Evolutionary conservation across 257 asterid genomes (phyloP), one percentile per base, ranked within the genome.

Genomic region (Capsicum pubescens): DNA sequence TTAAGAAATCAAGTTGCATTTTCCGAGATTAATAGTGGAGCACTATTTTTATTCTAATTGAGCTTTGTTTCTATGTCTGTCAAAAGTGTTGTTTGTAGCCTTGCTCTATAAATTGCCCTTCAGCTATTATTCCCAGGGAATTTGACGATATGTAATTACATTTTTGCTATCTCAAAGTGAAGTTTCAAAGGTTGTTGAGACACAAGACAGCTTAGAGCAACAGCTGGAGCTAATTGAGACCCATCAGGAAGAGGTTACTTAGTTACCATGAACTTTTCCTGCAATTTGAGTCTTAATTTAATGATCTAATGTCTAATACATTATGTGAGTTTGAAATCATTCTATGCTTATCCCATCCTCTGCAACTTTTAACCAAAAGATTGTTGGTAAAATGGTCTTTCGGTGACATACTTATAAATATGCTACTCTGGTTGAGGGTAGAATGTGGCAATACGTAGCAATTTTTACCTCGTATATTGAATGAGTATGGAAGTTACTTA

Each of bases 171-270:
- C 63, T 80, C 90, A 93, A 98, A 92, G 93, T 83, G 98, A 96
- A 89, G 98, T 97, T 84, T 97, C 98, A 54, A 95, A 95, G 85
- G 97, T 95, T 83, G 98, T 93, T 82, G 98, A 91, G 85, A 92
- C 95, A 66, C 98, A 96, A 87, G 90, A 91, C 78, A 90, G 87
- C 86, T 86, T 97, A 89, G 98, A 95, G 92, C 91, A 97, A 87
- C 97, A 91, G 79, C 91, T 97, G 87, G 99, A 97, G 91, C 92
- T 97, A 21, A 92, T 97, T 86, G 98, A 93, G 91, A 97, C 99
- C 80, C 98, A 97, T 90, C 98, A 93, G 88, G 97, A 91, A 82
- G 98, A 97, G 98, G 98, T 96, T 90, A 84, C 52, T 55, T 79
- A 39, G 64, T 21, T 6, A 58, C 32, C 57, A 79, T 79, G 36